Base-by-base conservation (phyloP, 2,329 filamentous ascomycete genomes). In the Penicillium corylophilum region DNA sequence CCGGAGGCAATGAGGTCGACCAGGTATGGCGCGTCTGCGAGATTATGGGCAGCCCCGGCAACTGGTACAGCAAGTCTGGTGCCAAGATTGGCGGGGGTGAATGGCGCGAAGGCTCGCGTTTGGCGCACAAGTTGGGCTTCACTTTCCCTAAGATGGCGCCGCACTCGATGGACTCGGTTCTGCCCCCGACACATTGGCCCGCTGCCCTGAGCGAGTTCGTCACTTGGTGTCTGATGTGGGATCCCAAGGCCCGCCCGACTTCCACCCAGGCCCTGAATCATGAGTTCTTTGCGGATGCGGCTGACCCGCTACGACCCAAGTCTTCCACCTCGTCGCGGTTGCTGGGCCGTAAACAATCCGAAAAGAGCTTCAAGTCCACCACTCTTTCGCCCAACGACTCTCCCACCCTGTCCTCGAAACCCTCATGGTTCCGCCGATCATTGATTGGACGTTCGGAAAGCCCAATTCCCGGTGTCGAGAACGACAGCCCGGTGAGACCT, bases 91-190 rank as follows among this genome's bases (percentile, higher is more conserved):
- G 94, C 49, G 94, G 94, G 67, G 94, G 94, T 65, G 94, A 99
- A 63, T 99, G 94, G 94, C 90, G 91, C 65, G 94, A 99, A 52
- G 94, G 94, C 51, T 91, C 91, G 41, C 84, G 90, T 55, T 79
- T 99, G 53, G 94, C 94, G 50, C 90, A 94, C 62, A 97, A 97
- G 79, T 82, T 99, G 57, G 94, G 94, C 50, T 99, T 99, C 73
- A 96, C 94, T 0, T 99, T 99, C 75, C 94, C 94, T 54, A 97
- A 86, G 84, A 97, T 99, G 94, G 93, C 94, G 20, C 94, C 94
- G 45, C 94, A 97, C 72, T 84, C 93, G 16, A 90, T 99, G 83
- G 93, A 97, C 63, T 95, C 90, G 5, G 94, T 97, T 60, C 80
- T 99, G 7, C 90, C 90, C 67, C 72, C 88, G 23, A 91, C 94